Base-by-base conservation (phyloP, 179 eudicot species). In the Beta corolliflora region DNA sequence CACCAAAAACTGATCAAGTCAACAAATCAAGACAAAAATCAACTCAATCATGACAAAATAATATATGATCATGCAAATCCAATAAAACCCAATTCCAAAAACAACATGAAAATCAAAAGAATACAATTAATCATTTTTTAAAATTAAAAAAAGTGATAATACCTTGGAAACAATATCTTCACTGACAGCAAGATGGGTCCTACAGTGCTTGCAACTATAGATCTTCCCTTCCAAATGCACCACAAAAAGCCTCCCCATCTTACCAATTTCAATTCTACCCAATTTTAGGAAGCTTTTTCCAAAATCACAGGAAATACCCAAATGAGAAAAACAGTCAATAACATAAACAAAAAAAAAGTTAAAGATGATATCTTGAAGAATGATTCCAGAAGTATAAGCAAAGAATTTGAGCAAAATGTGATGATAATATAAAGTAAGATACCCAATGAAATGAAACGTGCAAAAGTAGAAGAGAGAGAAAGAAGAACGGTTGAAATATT, bases 121-220 rank as follows among this genome's bases (percentile, higher is more conserved):
- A 19, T 23, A 41, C 21, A 7, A 19, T 65, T 25, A 25, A 15
- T 29, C 25, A 6, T 5, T 15, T 10, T 10, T 7, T 16, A 21
- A 68, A 70, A 52, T 58, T 44, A 46, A 14, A 44, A 29, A 48
- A 73, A 71, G 45, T 46, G 77, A 80, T 60, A 74, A 76, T 79
- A 94, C 99, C 99, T 92, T 96, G 45, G 98, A 96, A 78, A 92
- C 88, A 85, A 96, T 77, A 81, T 92, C 93, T 45, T 91, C 89
- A 65, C 61, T 81, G 25, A 87, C 85, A 85, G 91, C 97, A 65
- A 93, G 89, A 86, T 93, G 94, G 81, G 97, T 93, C 77, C 81
- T 87, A 80, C 97, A 93, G 90, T 93, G 90, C 88, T 88, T 93
- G 90, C 98, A 94, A 79, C 90, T 87, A 82, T 94, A 94, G 86